Conservation (phyloP, 805 yeast species). For the Brettanomyces sp. region DNA sequence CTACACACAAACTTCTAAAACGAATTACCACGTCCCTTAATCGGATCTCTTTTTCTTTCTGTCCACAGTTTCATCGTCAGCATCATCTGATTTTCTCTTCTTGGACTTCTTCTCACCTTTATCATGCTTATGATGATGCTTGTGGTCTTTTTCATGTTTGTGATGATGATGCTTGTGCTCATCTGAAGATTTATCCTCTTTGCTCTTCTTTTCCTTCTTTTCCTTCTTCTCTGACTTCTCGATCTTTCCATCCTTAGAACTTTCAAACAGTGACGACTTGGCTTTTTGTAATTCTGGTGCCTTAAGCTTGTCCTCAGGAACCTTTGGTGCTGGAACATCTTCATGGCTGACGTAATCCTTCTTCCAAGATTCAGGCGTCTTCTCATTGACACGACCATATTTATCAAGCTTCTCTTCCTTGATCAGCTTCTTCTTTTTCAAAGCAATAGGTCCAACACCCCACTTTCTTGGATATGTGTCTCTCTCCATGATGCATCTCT, state of each 20-base stretch:
- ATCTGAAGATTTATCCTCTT: conserved; percentile 10
- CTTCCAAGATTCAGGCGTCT: conserved; percentile 92
- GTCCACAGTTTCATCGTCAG: neutral
- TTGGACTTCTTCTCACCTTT: conserved; percentile 12
- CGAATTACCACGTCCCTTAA: neutral
- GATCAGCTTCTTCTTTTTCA: conserved; percentile 96
- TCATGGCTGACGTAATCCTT: conserved; percentile 67
- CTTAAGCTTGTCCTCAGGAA: conserved; percentile 42
- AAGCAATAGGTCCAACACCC: conserved; percentile 99
- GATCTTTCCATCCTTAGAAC: conserved; percentile 4
- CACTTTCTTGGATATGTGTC: conserved; percentile 99
- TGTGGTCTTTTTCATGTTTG: conserved; percentile 15
- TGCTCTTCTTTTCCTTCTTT: conserved; percentile 31
- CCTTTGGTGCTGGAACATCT: conserved; percentile 51
- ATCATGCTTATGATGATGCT: conserved; percentile 5
- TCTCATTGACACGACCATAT: conserved; percentile 87
- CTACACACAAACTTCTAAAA: neutral
- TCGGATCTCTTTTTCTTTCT: neutral
- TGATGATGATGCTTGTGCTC: conserved; percentile 21
- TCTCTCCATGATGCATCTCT: conserved; percentile 99
- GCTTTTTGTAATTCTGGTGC: conserved; percentile 31
- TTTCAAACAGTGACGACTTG: conserved; percentile 35
- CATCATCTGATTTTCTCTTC: conserved; percentile 13
- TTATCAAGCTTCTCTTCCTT: conserved; percentile 95
- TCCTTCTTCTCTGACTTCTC: conserved; percentile 30